phyloP scores from a whole-genome alignment of 306 rosid species.

The Gleditsia sinensis region DNA sequence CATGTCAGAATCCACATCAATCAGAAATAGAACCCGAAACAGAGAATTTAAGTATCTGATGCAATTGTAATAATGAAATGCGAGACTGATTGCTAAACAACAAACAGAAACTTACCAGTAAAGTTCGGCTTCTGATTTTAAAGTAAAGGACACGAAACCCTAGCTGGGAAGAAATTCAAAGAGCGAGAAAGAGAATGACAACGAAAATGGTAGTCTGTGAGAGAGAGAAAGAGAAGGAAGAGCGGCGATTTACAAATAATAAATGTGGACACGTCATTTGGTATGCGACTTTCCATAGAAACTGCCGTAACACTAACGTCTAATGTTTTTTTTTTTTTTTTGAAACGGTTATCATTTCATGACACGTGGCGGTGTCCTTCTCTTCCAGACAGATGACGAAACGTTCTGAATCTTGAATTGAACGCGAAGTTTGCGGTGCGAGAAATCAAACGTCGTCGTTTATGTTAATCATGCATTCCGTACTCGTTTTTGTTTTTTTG shows the following conservation, averaged over 20 bases:
- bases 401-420: conserved; percentile 43
- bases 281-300: conserved; percentile 31
- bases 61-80: conserved; percentile 26
- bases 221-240: conserved; percentile 35
- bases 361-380: conserved; percentile 52
- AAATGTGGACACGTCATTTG: conserved; percentile 60
- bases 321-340: neutral
- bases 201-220: conserved; percentile 25
- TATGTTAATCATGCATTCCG: neutral
- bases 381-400: conserved; percentile 38
- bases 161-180: conserved; percentile 48
- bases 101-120: conserved; percentile 52
- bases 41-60: conserved; percentile 12
- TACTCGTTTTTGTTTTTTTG: no score
- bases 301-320: conserved; percentile 56
- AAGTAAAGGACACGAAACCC: conserved; percentile 73
- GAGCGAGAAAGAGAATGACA: conserved; percentile 30
- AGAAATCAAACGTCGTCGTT: conserved; percentile 36
- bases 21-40: conserved; percentile 24
- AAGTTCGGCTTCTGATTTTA: conserved; percentile 39
- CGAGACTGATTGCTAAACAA: neutral
- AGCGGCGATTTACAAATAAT: conserved; percentile 43
- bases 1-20: neutral
- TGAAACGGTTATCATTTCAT: neutral
- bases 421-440: conserved; percentile 48